Conservation (phyloP, 208 protist species). For the Angomonas deanei region DNA sequence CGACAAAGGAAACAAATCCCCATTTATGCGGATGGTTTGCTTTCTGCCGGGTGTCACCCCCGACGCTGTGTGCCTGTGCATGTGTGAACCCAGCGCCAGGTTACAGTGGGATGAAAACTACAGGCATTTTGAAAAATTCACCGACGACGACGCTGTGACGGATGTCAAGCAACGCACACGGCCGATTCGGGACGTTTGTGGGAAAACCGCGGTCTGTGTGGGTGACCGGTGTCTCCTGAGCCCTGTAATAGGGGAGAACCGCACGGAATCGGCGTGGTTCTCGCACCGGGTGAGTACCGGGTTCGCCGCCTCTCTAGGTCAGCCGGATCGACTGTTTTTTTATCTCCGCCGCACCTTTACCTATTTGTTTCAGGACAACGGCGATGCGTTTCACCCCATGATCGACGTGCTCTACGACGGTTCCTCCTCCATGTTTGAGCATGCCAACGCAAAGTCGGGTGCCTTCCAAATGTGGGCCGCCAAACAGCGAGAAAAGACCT, state of each 20-base stretch:
- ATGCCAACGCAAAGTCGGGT: not conserved
- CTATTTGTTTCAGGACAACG: not conserved
- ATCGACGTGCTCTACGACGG: not conserved
- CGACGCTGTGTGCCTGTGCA: conserved; percentile 21
- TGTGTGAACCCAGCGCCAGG: conserved; percentile 41
- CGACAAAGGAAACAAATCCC: conserved; percentile 13
- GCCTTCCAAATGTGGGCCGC: conserved; percentile 8
- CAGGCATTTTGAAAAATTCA: conserved; percentile 24
- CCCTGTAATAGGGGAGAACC: not conserved
- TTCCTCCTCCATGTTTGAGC: not conserved
- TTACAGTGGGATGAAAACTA: conserved; percentile 57
- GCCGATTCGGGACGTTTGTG: conserved; percentile 11
- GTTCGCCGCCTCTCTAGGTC: not conserved
- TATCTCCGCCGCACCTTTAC: not conserved
- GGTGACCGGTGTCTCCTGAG: not conserved
- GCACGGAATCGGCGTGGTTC: not conserved
- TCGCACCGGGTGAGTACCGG: not conserved
- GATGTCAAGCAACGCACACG: conserved; percentile 9
- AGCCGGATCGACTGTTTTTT: conserved; percentile 1
- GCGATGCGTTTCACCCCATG: not conserved
- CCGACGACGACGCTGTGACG: not conserved
- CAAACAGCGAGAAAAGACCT: conserved; percentile 4
- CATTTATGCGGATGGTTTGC: conserved; percentile 49
- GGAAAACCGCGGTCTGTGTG: not conserved
- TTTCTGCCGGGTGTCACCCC: conserved; percentile 40